Conservation (phyloP, 495 filamentous ascomycete species). For the Annulohypoxylon moriforme region DNA sequence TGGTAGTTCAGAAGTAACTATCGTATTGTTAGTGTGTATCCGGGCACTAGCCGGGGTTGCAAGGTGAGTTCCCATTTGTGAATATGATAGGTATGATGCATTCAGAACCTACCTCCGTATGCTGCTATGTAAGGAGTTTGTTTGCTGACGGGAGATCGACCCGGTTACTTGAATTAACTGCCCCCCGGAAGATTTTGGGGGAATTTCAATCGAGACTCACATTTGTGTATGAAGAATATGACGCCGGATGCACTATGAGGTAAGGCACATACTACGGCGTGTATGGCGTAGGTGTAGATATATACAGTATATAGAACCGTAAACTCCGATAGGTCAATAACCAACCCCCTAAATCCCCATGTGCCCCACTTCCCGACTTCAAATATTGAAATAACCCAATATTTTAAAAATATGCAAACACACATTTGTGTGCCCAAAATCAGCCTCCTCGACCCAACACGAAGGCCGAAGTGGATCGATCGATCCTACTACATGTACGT, state of each 20-base stretch:
- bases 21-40: slow-evolving; percentile 10
- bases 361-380: slow-evolving; percentile 23
- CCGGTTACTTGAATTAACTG: neutral
- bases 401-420: neutral
- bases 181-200: neutral
- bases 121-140: neutral
- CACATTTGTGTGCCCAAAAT: slow-evolving; percentile 22
- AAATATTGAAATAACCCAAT: slow-evolving; percentile 2
- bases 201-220: neutral
- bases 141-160: neutral
- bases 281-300: neutral
- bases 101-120: neutral
- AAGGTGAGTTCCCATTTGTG: slow-evolving; percentile 16
- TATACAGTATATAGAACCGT: neutral
- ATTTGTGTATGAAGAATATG: neutral
- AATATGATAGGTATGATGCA: neutral
- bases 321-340: slow-evolving; percentile 27
- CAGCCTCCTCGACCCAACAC: slow-evolving; percentile 14
- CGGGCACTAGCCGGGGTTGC: slow-evolving; percentile 12
- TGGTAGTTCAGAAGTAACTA: neutral
- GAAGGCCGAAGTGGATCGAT: slow-evolving; percentile 21
- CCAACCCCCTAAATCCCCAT: neutral
- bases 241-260: neutral
- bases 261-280: neutral
- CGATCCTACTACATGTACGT: neutral